Evolutionary conservation across 2,329 filamentous ascomycete genomes (phyloP), one percentile per base, ranked within the genome.

Genomic region (Cercospora sojina): DNA sequence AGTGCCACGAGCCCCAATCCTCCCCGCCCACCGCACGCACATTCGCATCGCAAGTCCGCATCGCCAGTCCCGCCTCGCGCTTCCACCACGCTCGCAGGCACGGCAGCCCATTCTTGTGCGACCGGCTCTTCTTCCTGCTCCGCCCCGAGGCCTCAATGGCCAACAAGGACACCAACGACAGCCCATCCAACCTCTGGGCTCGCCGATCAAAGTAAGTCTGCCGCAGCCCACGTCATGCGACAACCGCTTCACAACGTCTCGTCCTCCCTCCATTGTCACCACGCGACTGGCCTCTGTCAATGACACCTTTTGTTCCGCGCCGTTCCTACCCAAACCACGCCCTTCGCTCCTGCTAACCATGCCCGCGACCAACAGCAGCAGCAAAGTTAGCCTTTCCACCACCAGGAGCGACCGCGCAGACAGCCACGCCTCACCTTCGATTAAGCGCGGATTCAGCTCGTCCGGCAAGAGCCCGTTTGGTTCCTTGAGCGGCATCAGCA

Each of bases 381-480:
- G 88, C 86, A 98, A 96, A 84, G 90, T 97, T 81, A 96, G 93
- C 73, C 86, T 98, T 70, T 90, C 92, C 74, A 96, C 91, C 78
- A 83, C 87, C 77, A 86, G 87, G 85, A 74, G 82, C 70, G 82
- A 84, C 74, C 58, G 58, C 35, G 79, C 78, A 74, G 84, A 85
- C 79, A 83, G 85, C 70, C 75, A 84, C 82, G 87, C 85, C 73
- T 83, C 84, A 70, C 83, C 87, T 71, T 85, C 88, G 73, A 65
- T 62, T 66, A 91, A 92, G 84, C 89, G 92, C 79, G 90, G 91
- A 77, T 89, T 89, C 79, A 72, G 70, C 59, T 87, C 87, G 79
- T 89, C 89, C 71, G 92, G 91, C 74, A 89, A 93, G 78, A 89
- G 88, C 76, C 89, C 89, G 66, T 85, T 84, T 78, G 95, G 92